phyloP scores from a whole-genome alignment of 1,139 yeast genomes.

The Kodamaea sp. region DNA sequence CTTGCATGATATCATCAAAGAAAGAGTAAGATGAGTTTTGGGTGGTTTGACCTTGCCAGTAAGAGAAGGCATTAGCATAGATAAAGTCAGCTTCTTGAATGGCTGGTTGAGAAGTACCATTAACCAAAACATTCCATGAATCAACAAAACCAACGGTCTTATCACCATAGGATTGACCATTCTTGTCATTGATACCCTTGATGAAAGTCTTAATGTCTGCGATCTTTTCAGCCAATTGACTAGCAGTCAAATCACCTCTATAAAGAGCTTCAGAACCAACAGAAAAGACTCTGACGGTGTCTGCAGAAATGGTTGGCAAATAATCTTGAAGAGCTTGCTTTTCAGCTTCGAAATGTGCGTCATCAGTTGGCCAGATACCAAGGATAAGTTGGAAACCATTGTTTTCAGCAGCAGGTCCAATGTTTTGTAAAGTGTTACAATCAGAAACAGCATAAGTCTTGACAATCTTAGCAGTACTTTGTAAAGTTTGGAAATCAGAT shows the following conservation, averaged over 20 bases:
- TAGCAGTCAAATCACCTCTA: constrained; percentile 75
- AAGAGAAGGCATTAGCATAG: constrained; percentile 91
- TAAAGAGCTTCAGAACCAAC: constrained; percentile 93
- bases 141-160: constrained; percentile 90
- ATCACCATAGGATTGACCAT: constrained; percentile 70
- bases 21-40: constrained; percentile 80
- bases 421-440: constrained; percentile 75
- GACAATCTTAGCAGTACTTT: constrained; percentile 55
- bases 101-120: constrained; percentile 65
- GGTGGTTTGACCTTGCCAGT: constrained; percentile 96
- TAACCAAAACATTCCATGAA: constrained; percentile 90
- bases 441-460: constrained; percentile 85
- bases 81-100: constrained; percentile 79
- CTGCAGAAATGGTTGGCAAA: constrained; percentile 66
- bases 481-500: constrained; percentile 55
- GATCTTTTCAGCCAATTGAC: constrained; percentile 62
- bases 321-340: constrained; percentile 61
- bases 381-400: constrained; percentile 70
- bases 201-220: constrained; percentile 54
- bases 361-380: constrained; percentile 92
- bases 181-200: constrained; percentile 62
- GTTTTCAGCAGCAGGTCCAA: constrained; percentile 82
- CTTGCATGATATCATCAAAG: constrained; percentile 96
- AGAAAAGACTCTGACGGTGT: constrained; percentile 66
- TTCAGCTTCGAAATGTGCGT: constrained; percentile 66